phyloP scores from a whole-genome alignment of 2,329 filamentous ascomycete genomes.

The Colletotrichum euphorbiae region DNA sequence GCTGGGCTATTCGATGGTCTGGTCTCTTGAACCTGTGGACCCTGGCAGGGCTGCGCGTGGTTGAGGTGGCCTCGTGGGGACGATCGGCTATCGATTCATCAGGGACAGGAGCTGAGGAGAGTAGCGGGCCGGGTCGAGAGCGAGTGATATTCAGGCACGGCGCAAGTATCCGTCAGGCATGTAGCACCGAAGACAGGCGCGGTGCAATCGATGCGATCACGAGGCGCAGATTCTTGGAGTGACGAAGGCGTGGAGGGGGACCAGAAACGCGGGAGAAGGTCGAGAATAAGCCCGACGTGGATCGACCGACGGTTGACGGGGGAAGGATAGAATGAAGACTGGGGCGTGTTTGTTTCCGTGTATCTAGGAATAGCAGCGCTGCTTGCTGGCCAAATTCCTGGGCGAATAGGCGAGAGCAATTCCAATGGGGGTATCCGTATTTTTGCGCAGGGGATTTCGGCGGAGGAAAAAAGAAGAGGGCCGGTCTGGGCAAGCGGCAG shows the following conservation, averaged over 20 bases:
- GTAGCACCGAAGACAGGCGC: not conserved
- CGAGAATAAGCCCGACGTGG: not conserved
- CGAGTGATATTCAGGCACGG: conserved; percentile 12
- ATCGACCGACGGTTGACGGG: conserved; percentile 6
- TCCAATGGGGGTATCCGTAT: conserved; percentile 30
- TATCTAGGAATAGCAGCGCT: conserved; percentile 8
- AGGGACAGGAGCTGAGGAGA: conserved; percentile 38
- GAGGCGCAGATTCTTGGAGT: not conserved
- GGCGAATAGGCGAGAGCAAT: conserved; percentile 10
- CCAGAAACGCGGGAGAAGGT: conserved; percentile 8
- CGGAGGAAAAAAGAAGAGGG: conserved; percentile 16
- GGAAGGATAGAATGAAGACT: not conserved
- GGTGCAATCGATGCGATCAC: not conserved
- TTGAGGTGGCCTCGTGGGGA: conserved; percentile 39
- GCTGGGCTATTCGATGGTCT: conserved; percentile 3
- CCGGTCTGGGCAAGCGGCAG: not conserved
- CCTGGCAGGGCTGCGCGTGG: conserved; percentile 33
- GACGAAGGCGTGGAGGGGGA: conserved; percentile 16
- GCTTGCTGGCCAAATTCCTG: not conserved
- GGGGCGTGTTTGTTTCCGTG: not conserved
- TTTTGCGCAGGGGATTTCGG: conserved; percentile 22
- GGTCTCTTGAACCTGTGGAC: conserved; percentile 36
- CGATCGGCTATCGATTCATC: conserved; percentile 39
- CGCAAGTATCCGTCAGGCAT: conserved; percentile 12
- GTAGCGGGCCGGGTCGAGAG: conserved; percentile 4